Base-by-base conservation (phyloP, 495 filamentous ascomycete species). In the Thermothielavioides terrestris region DNA sequence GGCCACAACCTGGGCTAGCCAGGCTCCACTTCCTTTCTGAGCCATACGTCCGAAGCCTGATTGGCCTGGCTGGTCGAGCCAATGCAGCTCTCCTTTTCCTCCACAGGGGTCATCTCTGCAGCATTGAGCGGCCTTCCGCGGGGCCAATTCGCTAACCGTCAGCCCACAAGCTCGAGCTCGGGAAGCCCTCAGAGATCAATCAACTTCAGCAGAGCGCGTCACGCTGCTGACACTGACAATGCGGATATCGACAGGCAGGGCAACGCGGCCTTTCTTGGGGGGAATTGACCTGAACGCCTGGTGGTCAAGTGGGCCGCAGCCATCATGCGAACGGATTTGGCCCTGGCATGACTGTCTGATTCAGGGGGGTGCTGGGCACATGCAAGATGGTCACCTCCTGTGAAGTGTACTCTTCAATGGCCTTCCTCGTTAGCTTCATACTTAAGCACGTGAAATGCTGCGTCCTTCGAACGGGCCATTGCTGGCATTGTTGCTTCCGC, bases 21-120 rank as follows among this genome's bases (percentile, higher is more conserved):
- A 6, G 15, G 32, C 11, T 27, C 47, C 18, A 38, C 27, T 51
- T 44, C 55, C 48, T 10, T 51, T 51, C 53, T 47, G 10, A 48
- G 55, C 21, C 23, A 31, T 28, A 43, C 37, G 40, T 22, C 34
- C 7, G 18, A 12, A 42, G 17, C 25, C 10, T 57, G 42, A 58
- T 58, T 58, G 55, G 55, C 42, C 36, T 17, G 17, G 21, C 28
- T 6, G 1, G 22, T 10, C 23, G 14, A 23, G 10, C 12, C 8
- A 39, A 50, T 50, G 38, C 21, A 30, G 35, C 48, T 18, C 48
- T 37, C 39, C 22, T 28, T 30, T 30, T 37, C 11, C 30, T 22
- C 30, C 39, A 32, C 21, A 50, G 15, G 28, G 30, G 20, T 27
- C 21, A 42, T 25, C 26, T 25, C 3, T 41, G 47, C 10, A 31